Conservation (phyloP, 208 protist species). For the Trypanosoma cruzi region DNA sequence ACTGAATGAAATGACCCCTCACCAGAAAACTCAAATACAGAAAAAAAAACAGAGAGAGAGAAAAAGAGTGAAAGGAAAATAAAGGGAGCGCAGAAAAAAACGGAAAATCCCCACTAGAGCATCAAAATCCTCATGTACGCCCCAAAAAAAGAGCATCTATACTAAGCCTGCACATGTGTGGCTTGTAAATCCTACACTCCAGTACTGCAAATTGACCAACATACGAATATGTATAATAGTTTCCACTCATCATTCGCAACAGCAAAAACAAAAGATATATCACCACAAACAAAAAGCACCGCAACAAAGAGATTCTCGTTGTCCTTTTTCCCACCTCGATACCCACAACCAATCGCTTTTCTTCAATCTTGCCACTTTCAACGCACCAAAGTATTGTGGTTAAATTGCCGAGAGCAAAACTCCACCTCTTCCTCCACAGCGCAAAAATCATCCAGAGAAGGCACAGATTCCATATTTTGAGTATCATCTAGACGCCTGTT, state of each 20-base stretch:
- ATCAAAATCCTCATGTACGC: neutral
- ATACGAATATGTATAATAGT: too few relatives aligned
- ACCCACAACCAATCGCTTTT: neutral
- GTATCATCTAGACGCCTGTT: constrained; percentile 59
- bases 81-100: neutral
- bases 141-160: neutral
- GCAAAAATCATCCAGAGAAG: constrained; percentile 42
- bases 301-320: neutral
- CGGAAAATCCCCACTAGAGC: neutral
- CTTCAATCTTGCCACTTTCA: constrained; percentile 20
- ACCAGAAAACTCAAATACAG: neutral
- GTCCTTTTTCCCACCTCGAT: too few relatives aligned
- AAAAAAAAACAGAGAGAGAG: neutral
- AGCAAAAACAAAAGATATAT: too few relatives aligned
- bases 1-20: neutral
- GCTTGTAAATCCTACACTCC: too few relatives aligned
- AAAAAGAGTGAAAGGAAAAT: constrained; percentile 8
- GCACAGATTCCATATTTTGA: constrained; percentile 37
- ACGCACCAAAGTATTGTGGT: constrained; percentile 51
- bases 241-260: too few relatives aligned
- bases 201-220: too few relatives aligned
- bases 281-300: too few relatives aligned
- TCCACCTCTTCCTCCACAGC: constrained; percentile 55
- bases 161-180: too few relatives aligned
- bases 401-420: constrained; percentile 63